Conservation (phyloP, 148 eudicot genomes). For the Chenopodium suecicum region DNA sequence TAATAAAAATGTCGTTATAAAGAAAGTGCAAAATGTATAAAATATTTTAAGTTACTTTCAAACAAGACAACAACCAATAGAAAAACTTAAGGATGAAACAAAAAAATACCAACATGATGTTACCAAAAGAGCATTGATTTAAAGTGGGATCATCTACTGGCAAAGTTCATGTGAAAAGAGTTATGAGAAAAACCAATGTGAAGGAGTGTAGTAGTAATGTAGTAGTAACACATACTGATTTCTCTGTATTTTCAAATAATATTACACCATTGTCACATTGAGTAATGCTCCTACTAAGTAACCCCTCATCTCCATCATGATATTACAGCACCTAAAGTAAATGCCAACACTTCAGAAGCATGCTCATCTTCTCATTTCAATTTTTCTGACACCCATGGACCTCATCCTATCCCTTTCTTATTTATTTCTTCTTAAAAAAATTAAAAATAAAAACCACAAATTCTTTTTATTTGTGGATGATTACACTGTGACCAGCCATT, state of each 20-base stretch:
- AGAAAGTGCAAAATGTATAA: too few relatives aligned
- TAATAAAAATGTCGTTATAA: too few relatives aligned
- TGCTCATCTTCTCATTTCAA: background rate
- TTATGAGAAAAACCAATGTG: background rate
- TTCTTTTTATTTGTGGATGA: background rate
- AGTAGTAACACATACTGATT: too few relatives aligned
- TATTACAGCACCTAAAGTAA: constrained; percentile 2
- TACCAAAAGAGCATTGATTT: background rate
- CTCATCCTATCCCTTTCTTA: background rate
- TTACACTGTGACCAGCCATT: too few relatives aligned
- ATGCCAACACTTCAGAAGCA: background rate
- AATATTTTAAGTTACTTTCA: too few relatives aligned
- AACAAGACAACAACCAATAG: background rate
- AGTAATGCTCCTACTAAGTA: constrained; percentile 1
- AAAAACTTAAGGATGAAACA: background rate
- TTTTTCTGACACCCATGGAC: background rate
- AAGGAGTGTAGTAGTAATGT: background rate
- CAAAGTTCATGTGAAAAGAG: constrained; percentile 1
- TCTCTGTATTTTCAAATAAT: background rate
- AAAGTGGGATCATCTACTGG: background rate
- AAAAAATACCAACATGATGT: background rate
- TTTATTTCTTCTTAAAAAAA: background rate
- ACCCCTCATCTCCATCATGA: background rate
- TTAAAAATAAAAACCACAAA: background rate
- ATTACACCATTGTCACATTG: background rate